Evolutionary conservation across 2,329 filamentous ascomycete genomes (phyloP), one percentile per base, ranked within the genome.

Genomic region (Talaromyces sp.): DNA sequence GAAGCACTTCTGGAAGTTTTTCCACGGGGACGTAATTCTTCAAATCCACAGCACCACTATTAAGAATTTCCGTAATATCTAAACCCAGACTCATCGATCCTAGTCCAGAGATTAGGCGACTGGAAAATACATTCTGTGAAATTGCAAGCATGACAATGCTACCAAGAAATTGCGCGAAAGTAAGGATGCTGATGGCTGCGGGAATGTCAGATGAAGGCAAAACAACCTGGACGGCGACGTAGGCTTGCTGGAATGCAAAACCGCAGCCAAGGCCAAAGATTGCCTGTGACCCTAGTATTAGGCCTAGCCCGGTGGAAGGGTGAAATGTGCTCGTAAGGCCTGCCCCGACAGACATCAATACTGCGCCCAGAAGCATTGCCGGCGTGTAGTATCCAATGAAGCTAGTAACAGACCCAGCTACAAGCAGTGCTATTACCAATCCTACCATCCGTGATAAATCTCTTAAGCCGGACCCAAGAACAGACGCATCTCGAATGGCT

Each of bases 391-490:
- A 63, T 28, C 72, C 71, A 53, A 64, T 64, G 50, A 66, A 61
- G 5, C 67, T 66, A 42, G 74, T 66, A 14, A 67, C 52, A 8
- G 50, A 65, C 23, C 74, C 74, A 12, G 65, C 65, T n/a, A 68
- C 44, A 56, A 74, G 60, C 4, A 67, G 67, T 58, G 66, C 68
- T 18, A 76, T 50, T 18, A 65, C 62, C 50, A 68, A 62, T 2
- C 67, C 68, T 6, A 80, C 61, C 8, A 81, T 73, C 28, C 78
- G 65, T 16, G 79, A 73, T 10, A 81, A 66, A 57, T 77, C 79
- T 54, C 70, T 68, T n/a, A 81, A 68, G 23, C 78, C 78, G 14
- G 71, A 75, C 33, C 64, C 57, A n/a, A 69, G 65, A 2, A 78
- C 68, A 14, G 64, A 70, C 10, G 67, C 69, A 57, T 68, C 68